Conservation (phyloP, 495 filamentous ascomycete species). For the Penicillium samsonianum region DNA sequence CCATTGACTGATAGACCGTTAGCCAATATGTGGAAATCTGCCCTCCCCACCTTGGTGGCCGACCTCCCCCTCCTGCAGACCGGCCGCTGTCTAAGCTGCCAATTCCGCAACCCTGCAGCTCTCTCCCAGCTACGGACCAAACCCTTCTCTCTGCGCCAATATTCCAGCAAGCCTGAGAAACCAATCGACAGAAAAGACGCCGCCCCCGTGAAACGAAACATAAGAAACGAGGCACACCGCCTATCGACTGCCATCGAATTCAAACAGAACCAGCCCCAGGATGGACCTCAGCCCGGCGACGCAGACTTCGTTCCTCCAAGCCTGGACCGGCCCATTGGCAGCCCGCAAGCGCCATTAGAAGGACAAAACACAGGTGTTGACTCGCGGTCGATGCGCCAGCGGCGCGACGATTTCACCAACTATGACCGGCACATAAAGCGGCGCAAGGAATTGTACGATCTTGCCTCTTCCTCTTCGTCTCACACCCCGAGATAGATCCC, state of each 20-base stretch:
- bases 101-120: constrained; percentile 35
- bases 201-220: background rate
- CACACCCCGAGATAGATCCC: background rate
- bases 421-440: constrained; percentile 78
- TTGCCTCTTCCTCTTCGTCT: constrained; percentile 4
- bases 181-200: background rate
- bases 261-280: constrained; percentile 35
- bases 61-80: constrained; percentile 33
- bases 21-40: constrained; percentile 41
- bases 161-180: constrained; percentile 27
- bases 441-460: constrained; percentile 67
- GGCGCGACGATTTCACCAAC: constrained; percentile 77
- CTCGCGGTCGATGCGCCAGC: constrained; percentile 61
- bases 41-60: constrained; percentile 19
- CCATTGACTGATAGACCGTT: background rate
- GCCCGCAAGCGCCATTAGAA: constrained; percentile 64
- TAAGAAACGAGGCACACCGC: constrained; percentile 1
- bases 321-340: constrained; percentile 79
- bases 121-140: constrained; percentile 26
- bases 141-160: constrained; percentile 32
- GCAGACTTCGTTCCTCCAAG: constrained; percentile 65
- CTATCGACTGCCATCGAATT: constrained; percentile 29
- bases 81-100: constrained; percentile 43
- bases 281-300: constrained; percentile 46
- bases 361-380: constrained; percentile 84